Percentiles rank a stretch among this genome's conserved stretches.
phyloP scores from a whole-genome alignment of 257 asterid species.

The Rubia yunnanensis region DNA sequence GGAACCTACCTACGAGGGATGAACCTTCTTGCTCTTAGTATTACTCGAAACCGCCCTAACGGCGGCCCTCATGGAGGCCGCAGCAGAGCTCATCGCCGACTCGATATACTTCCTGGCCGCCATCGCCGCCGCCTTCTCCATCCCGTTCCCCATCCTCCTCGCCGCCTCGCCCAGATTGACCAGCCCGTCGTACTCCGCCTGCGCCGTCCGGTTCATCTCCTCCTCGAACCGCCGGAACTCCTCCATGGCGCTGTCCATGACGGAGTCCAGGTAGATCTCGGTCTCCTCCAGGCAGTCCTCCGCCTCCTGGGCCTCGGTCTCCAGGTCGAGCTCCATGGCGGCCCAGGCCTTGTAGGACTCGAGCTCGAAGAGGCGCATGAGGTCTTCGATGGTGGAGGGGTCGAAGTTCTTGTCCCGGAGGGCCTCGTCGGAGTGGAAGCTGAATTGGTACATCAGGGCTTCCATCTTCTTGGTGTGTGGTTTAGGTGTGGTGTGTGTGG shows the following conservation, averaged over 20 bases:
- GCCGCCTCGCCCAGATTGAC: constrained; percentile 44
- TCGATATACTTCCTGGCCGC: constrained; percentile 76
- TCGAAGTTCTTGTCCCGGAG: constrained; percentile 66
- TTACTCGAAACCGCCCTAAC: constrained; percentile 36
- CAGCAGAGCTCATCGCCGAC: constrained; percentile 65
- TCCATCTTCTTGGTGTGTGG: constrained; percentile 33
- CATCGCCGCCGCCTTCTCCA: constrained; percentile 52
- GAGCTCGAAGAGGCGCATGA: constrained; percentile 69
- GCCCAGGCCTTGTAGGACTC: constrained; percentile 94
- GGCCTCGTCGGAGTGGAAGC: constrained; percentile 51
- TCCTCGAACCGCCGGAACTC: constrained; percentile 67
- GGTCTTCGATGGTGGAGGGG: constrained; percentile 60
- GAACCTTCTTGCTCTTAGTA: constrained; percentile 54
- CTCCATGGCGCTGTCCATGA: constrained; percentile 87
- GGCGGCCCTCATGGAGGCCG: constrained; percentile 77
- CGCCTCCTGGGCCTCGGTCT: constrained; percentile 28
- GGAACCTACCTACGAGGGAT: constrained; percentile 45
- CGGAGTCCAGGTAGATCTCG: constrained; percentile 58
- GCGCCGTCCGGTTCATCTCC: constrained; percentile 47
- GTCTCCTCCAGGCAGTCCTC: constrained; percentile 31
- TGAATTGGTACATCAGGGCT: constrained; percentile 59
- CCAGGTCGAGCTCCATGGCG: constrained; percentile 51
- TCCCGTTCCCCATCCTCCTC: constrained; percentile 41
- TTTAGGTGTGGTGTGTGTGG: background rate
- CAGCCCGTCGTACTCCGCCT: constrained; percentile 40